These are phyloP conservation scores for Xylaria sp. DNA, from an alignment of 2,329 filamentous ascomycete species.

Conservation along the genomic window DNA sequence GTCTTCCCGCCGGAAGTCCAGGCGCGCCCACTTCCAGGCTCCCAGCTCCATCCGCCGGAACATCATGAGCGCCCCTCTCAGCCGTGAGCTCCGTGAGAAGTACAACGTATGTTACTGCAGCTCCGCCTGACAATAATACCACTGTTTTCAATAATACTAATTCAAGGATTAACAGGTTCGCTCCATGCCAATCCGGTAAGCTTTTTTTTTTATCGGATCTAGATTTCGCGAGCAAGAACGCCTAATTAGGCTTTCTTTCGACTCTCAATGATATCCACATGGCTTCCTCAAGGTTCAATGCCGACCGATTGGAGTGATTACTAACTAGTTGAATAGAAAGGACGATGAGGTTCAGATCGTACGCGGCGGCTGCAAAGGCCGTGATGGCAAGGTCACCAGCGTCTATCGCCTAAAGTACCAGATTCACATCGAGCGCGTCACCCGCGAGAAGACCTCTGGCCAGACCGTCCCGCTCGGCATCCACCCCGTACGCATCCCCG, in stretches of 20 bases:
- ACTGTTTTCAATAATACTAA: no score
- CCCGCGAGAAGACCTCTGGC: constrained; percentile 97
- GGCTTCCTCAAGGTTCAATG: neutral
- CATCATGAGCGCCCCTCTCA: constrained; percentile 96
- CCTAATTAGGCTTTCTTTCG: neutral
- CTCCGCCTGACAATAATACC: no score
- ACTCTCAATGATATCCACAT: neutral
- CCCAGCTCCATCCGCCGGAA: constrained; percentile 93
- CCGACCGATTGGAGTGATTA: neutral
- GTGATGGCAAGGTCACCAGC: constrained; percentile 97
- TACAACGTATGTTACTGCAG: constrained; percentile 73
- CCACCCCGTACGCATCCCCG: constrained; percentile 66
- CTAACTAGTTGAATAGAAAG: constrained; percentile 66
- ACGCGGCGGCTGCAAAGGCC: constrained; percentile 95
- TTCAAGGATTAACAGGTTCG: constrained; percentile 61
- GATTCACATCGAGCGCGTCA: constrained; percentile 96
- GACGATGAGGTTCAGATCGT: constrained; percentile 95
- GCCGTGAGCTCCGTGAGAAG: constrained; percentile 98
- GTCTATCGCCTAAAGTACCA: constrained; percentile 99
- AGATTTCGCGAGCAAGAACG: neutral
- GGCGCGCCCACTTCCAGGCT: constrained; percentile 97
- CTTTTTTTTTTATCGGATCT: neutral
- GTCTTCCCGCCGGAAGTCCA: constrained; percentile 88
- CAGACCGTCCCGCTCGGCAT: constrained; percentile 95
- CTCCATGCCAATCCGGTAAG: constrained; percentile 81